phyloP scores from a whole-genome alignment of 164 flowering plant genomes.

The Nymphaea colorata region DNA sequence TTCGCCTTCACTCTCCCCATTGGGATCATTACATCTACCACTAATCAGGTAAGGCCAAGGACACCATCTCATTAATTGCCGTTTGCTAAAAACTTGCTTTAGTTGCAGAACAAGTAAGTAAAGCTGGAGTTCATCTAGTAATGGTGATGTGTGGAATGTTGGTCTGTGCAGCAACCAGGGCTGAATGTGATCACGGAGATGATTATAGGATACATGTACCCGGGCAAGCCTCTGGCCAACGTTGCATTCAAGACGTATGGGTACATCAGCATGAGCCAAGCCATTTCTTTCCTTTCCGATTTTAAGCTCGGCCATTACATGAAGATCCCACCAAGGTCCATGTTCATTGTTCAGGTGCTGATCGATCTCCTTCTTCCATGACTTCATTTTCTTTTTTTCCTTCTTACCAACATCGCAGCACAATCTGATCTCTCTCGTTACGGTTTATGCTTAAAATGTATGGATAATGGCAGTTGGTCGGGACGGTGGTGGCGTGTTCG shows the following conservation, averaged over 20 bases:
- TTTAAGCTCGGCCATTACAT: conserved; percentile 10
- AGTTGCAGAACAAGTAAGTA: background rate
- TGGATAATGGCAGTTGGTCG: conserved; percentile 27
- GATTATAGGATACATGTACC: conserved; percentile 3
- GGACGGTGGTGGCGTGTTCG: conserved; percentile 33
- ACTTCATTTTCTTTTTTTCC: background rate
- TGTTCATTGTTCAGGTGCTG: conserved; percentile 6
- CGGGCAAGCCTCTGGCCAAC: conserved; percentile 6
- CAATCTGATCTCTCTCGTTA: no score
- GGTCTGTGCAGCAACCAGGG: conserved; percentile 7
- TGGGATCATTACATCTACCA: background rate
- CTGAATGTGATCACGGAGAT: conserved; percentile 6
- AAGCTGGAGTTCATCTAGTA: background rate
- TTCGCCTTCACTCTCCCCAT: background rate
- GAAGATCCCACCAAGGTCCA: conserved; percentile 10
- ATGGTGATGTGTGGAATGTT: background rate
- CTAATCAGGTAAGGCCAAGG: background rate
- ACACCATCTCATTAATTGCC: background rate
- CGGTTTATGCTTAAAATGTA: no score
- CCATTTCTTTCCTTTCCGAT: conserved; percentile 1
- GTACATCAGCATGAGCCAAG: conserved; percentile 8
- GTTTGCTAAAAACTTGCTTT: background rate
- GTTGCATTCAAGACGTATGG: conserved; percentile 8
- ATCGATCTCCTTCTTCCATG: background rate
- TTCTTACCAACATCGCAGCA: background rate